These are phyloP conservation scores for Nephelium lappaceum DNA, from an alignment of 345 rosid species.

Conservation along the genomic window DNA sequence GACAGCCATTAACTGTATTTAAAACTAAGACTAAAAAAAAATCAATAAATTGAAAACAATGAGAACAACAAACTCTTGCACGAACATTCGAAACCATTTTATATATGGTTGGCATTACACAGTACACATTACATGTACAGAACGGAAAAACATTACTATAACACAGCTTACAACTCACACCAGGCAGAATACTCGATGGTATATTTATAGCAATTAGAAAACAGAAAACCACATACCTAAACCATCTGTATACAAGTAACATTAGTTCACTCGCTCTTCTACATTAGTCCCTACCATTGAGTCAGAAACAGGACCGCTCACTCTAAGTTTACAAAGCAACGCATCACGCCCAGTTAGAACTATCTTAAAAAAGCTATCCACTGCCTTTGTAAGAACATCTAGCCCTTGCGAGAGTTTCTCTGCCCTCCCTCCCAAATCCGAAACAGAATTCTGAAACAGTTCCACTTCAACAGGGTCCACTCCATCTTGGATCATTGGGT, in stretches of 20 bases:
- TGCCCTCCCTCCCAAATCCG: slow-evolving; percentile 41
- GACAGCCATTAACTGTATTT: neutral
- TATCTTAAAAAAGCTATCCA: slow-evolving; percentile 80
- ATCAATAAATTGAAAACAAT: neutral
- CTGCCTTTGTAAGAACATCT: slow-evolving; percentile 64
- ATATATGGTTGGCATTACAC: slow-evolving; percentile 19
- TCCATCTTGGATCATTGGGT: slow-evolving; percentile 65
- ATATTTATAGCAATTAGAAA: slow-evolving; percentile 11
- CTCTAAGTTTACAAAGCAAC: slow-evolving; percentile 78
- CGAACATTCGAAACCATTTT: slow-evolving; percentile 9
- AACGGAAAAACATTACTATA: neutral
- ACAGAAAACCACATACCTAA: slow-evolving; percentile 28
- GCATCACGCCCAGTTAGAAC: slow-evolving; percentile 80
- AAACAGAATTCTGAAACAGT: slow-evolving; percentile 34
- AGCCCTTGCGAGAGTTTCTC: slow-evolving; percentile 68
- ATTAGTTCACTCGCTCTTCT: slow-evolving; percentile 32
- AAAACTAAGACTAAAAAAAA: neutral
- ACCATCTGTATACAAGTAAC: slow-evolving; percentile 15
- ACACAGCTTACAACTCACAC: slow-evolving; percentile 20
- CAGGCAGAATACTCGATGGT: slow-evolving; percentile 17
- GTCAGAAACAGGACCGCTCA: slow-evolving; percentile 36
- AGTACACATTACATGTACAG: slow-evolving; percentile 25
- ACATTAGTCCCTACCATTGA: slow-evolving; percentile 31
- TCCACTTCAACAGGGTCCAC: slow-evolving; percentile 40
- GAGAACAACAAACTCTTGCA: neutral